Percentiles rank a stretch among this genome's conserved stretches.
These are phyloP conservation scores for Eucalyptus cloeziana DNA, from an alignment of 345 rosid species.

Conservation along the genomic window DNA sequence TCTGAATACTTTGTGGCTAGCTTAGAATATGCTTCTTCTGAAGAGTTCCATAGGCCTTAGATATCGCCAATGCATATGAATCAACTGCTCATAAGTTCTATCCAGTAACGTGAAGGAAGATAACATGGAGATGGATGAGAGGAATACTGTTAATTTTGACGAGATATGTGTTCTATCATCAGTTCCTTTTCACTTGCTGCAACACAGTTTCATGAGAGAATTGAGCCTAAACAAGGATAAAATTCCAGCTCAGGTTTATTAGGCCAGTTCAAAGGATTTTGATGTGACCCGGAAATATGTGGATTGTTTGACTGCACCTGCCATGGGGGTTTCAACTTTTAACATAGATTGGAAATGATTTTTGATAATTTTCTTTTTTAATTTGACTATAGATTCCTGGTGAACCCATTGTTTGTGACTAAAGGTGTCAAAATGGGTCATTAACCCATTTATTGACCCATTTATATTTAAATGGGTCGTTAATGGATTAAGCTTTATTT, in stretches of 20 bases:
- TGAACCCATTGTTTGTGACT: not conserved
- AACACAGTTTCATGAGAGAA: not conserved
- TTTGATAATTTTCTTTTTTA: not conserved
- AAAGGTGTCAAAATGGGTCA: too few relatives aligned
- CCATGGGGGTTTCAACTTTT: not conserved
- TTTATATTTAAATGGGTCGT: too few relatives aligned
- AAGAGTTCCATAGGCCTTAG: not conserved
- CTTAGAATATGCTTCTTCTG: not conserved
- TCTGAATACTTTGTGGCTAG: not conserved
- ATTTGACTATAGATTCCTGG: not conserved
- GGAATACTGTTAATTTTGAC: not conserved
- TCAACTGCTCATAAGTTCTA: not conserved
- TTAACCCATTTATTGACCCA: too few relatives aligned
- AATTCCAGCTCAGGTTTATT: not conserved
- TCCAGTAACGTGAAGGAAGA: not conserved
- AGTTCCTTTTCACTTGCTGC: not conserved
- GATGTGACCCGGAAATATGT: not conserved
- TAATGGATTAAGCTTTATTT: too few relatives aligned
- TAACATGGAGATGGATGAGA: not conserved
- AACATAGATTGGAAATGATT: not conserved
- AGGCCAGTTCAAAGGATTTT: not conserved
- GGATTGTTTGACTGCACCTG: not conserved
- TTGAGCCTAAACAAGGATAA: not conserved
- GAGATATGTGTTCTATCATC: not conserved
- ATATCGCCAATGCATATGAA: not conserved